Evolutionary conservation across 2,329 filamentous ascomycete genomes (phyloP), one percentile per base, ranked within the genome.

Genomic region (Coleophoma crateriformis): DNA sequence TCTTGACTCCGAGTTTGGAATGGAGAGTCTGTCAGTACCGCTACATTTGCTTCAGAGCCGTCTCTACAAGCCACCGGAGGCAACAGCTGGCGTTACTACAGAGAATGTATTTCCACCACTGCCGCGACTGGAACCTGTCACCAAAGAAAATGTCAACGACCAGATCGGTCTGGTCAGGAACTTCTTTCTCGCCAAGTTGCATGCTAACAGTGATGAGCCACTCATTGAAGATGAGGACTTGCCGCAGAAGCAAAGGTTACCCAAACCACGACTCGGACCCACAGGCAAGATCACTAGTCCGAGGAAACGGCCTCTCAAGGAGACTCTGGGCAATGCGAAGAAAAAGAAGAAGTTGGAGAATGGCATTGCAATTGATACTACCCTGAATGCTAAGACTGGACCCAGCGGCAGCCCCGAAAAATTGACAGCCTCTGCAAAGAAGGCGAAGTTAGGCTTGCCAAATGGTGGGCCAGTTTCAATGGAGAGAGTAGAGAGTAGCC

Each of bases 211-310:
- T 65, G 85, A 92, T 61, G 81, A 90, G 65, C 84, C 90, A 40
- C 77, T 99, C 57, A 75, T 95, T 47, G 94, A 99, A 72, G 94
- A 99, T 69, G 89, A 97, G 64, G 92, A 99, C 59, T 74, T 99
- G 20, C 94, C 95, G 14, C 81, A 85, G 49, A 99, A 99, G 70
- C 94, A 99, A 70, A 70, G 79, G 46, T 67, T 82, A 41, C 73
- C 86, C 72, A 50, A 58, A 71, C 89, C 72, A 20, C 75, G 79
- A n/a, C 79, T 82, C n/a, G 74, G 79, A 33, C 76, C 82, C 17
- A 91, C 85, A 17, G 89, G 89, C 62, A 95, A 95, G 75, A 95
- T 95, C 58, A 86, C 87, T 11, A 87, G 84, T 47, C 88, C 89
- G 33, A 83, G 90, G 59, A 95, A 95, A 71, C 77, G 88, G 7